A percentile compares a stretch with the other conserved stretches of the same genome.
These are phyloP conservation scores for Euryodendron excelsum DNA, from an alignment of 148 eudicot genomes.

Conservation along the genomic window DNA sequence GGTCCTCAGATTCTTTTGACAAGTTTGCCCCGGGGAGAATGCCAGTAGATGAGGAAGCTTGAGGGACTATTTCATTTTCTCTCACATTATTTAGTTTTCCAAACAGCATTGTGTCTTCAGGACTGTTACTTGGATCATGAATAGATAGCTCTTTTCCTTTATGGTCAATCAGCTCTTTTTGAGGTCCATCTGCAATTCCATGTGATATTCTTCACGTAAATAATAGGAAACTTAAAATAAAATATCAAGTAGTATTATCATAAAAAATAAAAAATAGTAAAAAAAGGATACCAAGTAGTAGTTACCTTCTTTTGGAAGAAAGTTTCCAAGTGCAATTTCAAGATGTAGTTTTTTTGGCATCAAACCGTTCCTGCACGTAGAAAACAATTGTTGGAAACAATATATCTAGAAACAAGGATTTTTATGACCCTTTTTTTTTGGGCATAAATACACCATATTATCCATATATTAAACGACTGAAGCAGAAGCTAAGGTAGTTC, in stretches of 20 bases:
- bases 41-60: conserved; percentile 34
- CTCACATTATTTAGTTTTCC: conserved; percentile 32
- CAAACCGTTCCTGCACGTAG: conserved; percentile 66
- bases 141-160: conserved; percentile 57
- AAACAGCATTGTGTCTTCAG: conserved; percentile 42
- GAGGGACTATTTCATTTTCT: conserved; percentile 39
- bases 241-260: no score
- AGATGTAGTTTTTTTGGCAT: conserved; percentile 86
- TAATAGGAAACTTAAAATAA: background rate
- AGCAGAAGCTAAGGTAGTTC: background rate
- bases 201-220: conserved; percentile 25
- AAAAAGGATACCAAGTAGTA: conserved; percentile 8
- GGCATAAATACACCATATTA: background rate
- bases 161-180: conserved; percentile 50
- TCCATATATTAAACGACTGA: background rate
- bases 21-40: conserved; percentile 28
- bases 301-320: conserved; percentile 63
- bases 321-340: conserved; percentile 87
- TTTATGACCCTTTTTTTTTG: background rate
- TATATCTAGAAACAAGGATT: conserved; percentile 1
- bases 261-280: no score
- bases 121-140: conserved; percentile 37
- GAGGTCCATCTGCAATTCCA: conserved; percentile 58
- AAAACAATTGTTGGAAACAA: conserved; percentile 15
- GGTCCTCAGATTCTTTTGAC: conserved; percentile 42